These are phyloP conservation scores for Phoma sp. DNA, from an alignment of 2,329 filamentous ascomycete species.

Conservation along the genomic window DNA sequence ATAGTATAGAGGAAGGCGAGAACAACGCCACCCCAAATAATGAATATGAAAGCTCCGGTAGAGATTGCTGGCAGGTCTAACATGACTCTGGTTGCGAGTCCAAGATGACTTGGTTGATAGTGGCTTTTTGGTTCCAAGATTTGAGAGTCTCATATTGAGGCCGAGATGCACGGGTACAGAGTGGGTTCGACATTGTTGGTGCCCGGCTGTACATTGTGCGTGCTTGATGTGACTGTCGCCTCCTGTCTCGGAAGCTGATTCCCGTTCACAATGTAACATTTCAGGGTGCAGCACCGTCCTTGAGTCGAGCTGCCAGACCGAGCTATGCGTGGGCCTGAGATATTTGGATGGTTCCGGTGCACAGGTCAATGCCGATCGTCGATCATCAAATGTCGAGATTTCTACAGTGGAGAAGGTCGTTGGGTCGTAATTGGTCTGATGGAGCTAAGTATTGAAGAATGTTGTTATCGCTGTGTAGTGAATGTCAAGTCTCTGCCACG, in stretches of 20 bases:
- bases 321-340: not conserved
- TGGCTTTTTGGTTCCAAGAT: too few relatives aligned
- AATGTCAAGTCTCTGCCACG: too few relatives aligned
- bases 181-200: too few relatives aligned
- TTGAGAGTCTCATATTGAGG: too few relatives aligned
- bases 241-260: not conserved
- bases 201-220: not conserved
- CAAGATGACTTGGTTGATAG: too few relatives aligned
- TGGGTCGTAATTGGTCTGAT: not conserved
- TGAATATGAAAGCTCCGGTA: too few relatives aligned
- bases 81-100: too few relatives aligned
- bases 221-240: not conserved
- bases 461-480: too few relatives aligned
- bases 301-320: not conserved
- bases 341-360: not conserved
- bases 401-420: not conserved
- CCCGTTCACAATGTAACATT: not conserved
- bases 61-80: too few relatives aligned
- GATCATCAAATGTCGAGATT: not conserved
- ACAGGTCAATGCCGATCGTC: not conserved
- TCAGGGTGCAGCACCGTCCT: not conserved
- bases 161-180: too few relatives aligned
- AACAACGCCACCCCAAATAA: too few relatives aligned
- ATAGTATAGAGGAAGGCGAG: too few relatives aligned
- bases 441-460: not conserved